These are phyloP conservation scores for Trichoderma aggressivum DNA, from an alignment of 2,329 filamentous ascomycete genomes.

Conservation along the genomic window DNA sequence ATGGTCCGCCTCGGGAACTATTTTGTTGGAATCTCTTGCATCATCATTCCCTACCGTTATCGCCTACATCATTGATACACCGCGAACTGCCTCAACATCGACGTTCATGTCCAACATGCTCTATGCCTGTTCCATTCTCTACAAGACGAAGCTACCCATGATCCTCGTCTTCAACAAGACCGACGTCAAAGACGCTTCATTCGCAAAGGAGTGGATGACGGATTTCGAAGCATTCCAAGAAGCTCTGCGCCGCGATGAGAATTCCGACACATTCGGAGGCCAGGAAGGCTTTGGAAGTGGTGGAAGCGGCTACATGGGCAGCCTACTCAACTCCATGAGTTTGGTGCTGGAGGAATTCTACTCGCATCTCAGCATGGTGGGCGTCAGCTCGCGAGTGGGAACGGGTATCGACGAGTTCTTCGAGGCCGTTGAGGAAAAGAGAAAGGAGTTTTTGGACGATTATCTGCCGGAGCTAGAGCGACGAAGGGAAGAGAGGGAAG, in stretches of 20 bases:
- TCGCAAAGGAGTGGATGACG: conserved; percentile 99
- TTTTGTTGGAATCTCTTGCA: conserved; percentile 87
- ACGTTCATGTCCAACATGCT: conserved; percentile 99
- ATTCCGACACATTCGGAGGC: conserved; percentile 70
- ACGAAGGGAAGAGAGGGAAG: conserved; percentile 70
- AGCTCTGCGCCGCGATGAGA: conserved; percentile 77
- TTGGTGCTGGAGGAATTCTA: conserved; percentile 98
- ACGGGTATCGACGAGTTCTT: conserved; percentile 94
- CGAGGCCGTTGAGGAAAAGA: conserved; percentile 80
- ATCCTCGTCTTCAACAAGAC: conserved; percentile 99
- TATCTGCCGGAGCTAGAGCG: conserved; percentile 90
- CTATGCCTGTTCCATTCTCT: conserved; percentile 96
- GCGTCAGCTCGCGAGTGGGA: conserved; percentile 89
- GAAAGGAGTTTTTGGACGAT: conserved; percentile 80
- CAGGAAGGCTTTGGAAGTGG: conserved; percentile 64
- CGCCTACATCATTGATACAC: conserved; percentile 96
- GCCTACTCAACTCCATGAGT: conserved; percentile 94
- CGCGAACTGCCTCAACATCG: conserved; percentile 84
- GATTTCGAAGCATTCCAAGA: conserved; percentile 95
- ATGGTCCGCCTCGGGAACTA: conserved; percentile 93
- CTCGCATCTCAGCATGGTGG: conserved; percentile 86
- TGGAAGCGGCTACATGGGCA: conserved; percentile 94
- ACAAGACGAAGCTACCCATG: conserved; percentile 98
- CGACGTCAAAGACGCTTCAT: conserved; percentile 84
- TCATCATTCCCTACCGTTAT: conserved; percentile 95